These are phyloP conservation scores for Cardamine chenopodiifolia DNA, from an alignment of 345 rosid species.

Conservation along the genomic window DNA sequence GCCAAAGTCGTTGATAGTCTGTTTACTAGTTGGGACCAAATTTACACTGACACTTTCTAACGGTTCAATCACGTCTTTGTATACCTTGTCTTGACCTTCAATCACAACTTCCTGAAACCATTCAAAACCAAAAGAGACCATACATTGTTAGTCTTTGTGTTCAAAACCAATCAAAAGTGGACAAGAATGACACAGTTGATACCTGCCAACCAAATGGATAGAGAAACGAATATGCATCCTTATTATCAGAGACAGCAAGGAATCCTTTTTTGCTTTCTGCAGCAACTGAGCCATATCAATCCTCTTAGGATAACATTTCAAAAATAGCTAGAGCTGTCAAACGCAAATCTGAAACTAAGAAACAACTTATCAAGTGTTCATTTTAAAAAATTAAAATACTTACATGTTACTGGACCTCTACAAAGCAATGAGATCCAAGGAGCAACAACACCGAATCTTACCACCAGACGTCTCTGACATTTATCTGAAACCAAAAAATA, in stretches of 20 bases:
- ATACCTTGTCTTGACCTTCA: slow-evolving; percentile 89
- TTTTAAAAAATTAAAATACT: slow-evolving; percentile 22
- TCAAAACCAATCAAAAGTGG: not conserved
- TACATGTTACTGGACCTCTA: slow-evolving; percentile 66
- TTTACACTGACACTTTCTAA: slow-evolving; percentile 83
- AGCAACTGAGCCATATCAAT: slow-evolving; percentile 99
- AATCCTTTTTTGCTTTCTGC: slow-evolving; percentile 88
- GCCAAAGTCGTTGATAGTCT: slow-evolving; percentile 80
- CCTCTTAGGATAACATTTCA: slow-evolving; percentile 57
- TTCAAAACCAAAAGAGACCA: slow-evolving; percentile 4
- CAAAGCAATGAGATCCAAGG: slow-evolving; percentile 64
- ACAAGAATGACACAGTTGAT: not conserved
- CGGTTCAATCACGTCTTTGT: slow-evolving; percentile 94
- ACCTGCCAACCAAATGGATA: slow-evolving; percentile 99
- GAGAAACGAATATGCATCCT: slow-evolving; percentile 79
- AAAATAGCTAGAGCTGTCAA: not conserved
- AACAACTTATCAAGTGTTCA: not conserved
- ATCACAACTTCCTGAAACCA: slow-evolving; percentile 71
- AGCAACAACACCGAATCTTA: slow-evolving; percentile 56
- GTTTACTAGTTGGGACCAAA: slow-evolving; percentile 66
- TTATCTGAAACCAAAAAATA: slow-evolving; percentile 45
- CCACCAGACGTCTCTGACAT: slow-evolving; percentile 66
- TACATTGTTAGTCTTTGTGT: not conserved
- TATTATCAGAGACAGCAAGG: slow-evolving; percentile 65
- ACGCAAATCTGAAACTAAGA: not conserved